A percentile compares a stretch with the other conserved stretches of the same genome.
These are phyloP conservation scores for Arthrocladium fulminans DNA, from an alignment of 2,329 filamentous ascomycete genomes.

Conservation along the genomic window DNA sequence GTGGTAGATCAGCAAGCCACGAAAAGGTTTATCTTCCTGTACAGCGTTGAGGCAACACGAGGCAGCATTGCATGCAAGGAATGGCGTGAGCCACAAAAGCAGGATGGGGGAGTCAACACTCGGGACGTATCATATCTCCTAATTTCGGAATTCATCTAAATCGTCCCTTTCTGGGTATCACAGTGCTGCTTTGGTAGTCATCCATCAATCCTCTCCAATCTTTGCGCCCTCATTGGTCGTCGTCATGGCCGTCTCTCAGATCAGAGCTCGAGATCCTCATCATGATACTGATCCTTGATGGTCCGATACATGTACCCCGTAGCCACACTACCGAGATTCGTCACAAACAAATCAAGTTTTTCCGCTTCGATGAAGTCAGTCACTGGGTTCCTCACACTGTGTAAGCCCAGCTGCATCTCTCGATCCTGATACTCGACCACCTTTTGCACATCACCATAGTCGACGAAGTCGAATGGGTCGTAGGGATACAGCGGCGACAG, in stretches of 20 bases:
- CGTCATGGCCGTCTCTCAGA: too few relatives aligned
- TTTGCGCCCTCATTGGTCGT: not conserved
- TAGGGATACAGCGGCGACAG: conserved; percentile 84
- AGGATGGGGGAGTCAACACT: too few relatives aligned
- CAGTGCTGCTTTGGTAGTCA: too few relatives aligned
- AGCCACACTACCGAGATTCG: conserved; percentile 60
- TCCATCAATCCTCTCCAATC: too few relatives aligned
- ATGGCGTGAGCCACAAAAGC: too few relatives aligned
- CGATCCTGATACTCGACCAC: conserved; percentile 73
- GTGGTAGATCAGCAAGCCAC: conserved; percentile 55
- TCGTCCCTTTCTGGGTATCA: too few relatives aligned
- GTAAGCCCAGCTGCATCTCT: conserved; percentile 55
- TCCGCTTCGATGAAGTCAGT: conserved; percentile 73
- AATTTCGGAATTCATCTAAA: too few relatives aligned
- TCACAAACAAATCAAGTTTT: conserved; percentile 66
- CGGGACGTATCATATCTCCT: too few relatives aligned
- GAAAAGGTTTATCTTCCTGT: not conserved
- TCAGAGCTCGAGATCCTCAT: conserved; percentile 50
- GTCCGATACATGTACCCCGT: conserved; percentile 51
- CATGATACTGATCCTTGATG: conserved; percentile 56
- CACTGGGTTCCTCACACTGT: conserved; percentile 68
- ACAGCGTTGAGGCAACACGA: too few relatives aligned
- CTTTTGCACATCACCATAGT: conserved; percentile 72
- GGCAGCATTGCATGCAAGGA: too few relatives aligned
- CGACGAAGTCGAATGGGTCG: conserved; percentile 70